A percentile compares a stretch with the other conserved stretches of the same genome.
phyloP scores from a whole-genome alignment of 345 rosid genomes.

The Carallia brachiata region DNA sequence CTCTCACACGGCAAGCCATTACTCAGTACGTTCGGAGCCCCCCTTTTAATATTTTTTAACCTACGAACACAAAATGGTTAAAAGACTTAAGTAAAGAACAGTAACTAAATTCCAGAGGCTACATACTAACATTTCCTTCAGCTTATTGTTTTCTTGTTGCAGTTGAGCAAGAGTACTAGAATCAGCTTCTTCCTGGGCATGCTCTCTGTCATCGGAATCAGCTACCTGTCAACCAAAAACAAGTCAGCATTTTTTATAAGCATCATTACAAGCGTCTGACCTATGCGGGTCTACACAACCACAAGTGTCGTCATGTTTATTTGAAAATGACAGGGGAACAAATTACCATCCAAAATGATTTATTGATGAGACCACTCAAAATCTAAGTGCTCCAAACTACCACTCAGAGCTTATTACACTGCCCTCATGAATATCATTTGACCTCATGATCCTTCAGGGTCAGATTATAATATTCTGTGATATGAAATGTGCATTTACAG shows the following conservation, averaged over 20 bases:
- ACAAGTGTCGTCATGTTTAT: not conserved
- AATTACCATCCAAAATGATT: no score
- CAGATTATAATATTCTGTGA: no score
- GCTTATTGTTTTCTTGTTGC: constrained; percentile 54
- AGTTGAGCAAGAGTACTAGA: constrained; percentile 32
- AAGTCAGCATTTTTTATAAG: not conserved
- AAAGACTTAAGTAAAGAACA: not conserved
- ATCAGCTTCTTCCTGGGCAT: constrained; percentile 24
- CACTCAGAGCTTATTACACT: no score
- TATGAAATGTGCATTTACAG: no score
- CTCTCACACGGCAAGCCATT: constrained; percentile 43
- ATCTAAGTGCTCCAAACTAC: no score
- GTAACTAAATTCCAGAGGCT: constrained; percentile 1
- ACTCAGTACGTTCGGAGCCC: constrained; percentile 21
- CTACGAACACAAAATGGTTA: constrained; percentile 23
- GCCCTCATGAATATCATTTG: no score
- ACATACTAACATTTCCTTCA: constrained; percentile 53
- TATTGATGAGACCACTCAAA: no score
- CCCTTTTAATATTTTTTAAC: constrained; percentile 37
- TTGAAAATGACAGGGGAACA: no score
- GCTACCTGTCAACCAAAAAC: constrained; percentile 31
- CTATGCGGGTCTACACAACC: no score
- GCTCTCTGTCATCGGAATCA: constrained; percentile 9
- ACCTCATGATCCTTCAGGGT: no score
- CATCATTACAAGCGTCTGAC: not conserved